Percentiles rank a stretch among this genome's conserved stretches.
phyloP scores from a whole-genome alignment of 2,329 filamentous ascomycete genomes.

The Cercospora sp. region DNA sequence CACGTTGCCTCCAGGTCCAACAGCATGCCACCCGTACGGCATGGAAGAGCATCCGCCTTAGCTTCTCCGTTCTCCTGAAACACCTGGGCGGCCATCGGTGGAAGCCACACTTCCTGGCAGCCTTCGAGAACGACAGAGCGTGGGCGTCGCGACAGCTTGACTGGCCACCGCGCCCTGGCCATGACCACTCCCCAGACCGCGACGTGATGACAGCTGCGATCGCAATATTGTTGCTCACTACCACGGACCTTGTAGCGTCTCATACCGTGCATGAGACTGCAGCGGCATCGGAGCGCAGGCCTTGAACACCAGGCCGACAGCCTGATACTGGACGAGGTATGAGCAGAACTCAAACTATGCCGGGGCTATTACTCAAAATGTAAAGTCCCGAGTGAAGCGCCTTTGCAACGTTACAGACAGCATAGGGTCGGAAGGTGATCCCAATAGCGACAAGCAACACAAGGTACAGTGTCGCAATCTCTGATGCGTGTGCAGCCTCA shows the following conservation, averaged over 20 bases:
- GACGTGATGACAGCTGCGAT: constrained; percentile 6
- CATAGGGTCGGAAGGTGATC: constrained; percentile 21
- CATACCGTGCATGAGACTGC: constrained; percentile 11
- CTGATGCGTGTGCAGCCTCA: constrained; percentile 18
- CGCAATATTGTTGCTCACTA: background rate
- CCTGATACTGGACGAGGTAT: constrained; percentile 2
- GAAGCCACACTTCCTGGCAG: constrained; percentile 22
- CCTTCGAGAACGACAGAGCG: constrained; percentile 28
- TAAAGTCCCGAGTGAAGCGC: constrained; percentile 20
- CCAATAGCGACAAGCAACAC: constrained; percentile 19
- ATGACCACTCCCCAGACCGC: constrained; percentile 17
- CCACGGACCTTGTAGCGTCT: constrained; percentile 18
- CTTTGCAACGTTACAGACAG: constrained; percentile 25
- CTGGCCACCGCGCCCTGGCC: constrained; percentile 25
- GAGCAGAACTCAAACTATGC: constrained; percentile 19
- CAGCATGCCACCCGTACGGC: constrained; percentile 24
- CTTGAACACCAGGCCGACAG: background rate
- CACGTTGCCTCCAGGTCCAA: constrained; percentile 7
- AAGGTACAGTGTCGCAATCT: constrained; percentile 26
- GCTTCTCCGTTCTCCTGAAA: constrained; percentile 26
- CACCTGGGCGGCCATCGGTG: constrained; percentile 22
- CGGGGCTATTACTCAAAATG: constrained; percentile 25
- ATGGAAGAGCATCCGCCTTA: constrained; percentile 22
- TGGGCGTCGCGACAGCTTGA: constrained; percentile 16
- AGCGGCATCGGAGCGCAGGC: background rate